Base-by-base conservation (phyloP, 2,329 filamentous ascomycete genomes). In the Atkinsonella hypoxylon region DNA sequence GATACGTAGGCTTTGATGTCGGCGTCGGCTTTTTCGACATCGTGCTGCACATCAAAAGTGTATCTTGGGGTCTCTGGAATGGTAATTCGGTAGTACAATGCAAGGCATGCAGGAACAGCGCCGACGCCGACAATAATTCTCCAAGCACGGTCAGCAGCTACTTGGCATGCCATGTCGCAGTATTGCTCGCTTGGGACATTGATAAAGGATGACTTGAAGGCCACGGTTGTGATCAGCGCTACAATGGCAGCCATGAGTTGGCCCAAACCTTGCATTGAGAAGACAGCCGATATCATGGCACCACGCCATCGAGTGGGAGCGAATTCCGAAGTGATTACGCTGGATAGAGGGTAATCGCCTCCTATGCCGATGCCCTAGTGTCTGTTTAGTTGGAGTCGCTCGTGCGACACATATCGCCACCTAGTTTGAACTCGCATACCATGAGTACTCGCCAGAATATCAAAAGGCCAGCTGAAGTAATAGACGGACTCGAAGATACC, bases 21-120 rank as follows among this genome's bases (percentile, higher is more conserved):
- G 11, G 80, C 81, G 52, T 83, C 81, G 31, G 80, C 87, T 68
- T 88, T 86, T 64, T 87, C 78, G 31, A 87, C 74, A 60, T 93
- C 86, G 52, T 81, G 82, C 30, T 81, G 76, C 2, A 93, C 80
- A 63, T 93, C 87, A 58, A 90, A 89, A 1, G 87, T 90, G 65
- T 90, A 91, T 38, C 86, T 79, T 38, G 87, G 86, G 3, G 87
- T 90, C 69, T 93, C 88, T 9, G 87, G 87, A 52, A 93, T 90
- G 20, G 87, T 91, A 48, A 93, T 77, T 55, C 87, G 84, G 69
- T 87, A 93, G 67, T 90, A 91, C n/a, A 93, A 73, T 12, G 87
- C 87, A 52, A 89, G 76, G 59, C 81, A 85, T 3, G 84, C 87
- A 0, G 87, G 87, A 10, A 93, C 70, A 12, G 84, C 86, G 38